These are phyloP conservation scores for Suhomyces guaymorum DNA, from an alignment of 1,139 yeast species.

Conservation along the genomic window DNA sequence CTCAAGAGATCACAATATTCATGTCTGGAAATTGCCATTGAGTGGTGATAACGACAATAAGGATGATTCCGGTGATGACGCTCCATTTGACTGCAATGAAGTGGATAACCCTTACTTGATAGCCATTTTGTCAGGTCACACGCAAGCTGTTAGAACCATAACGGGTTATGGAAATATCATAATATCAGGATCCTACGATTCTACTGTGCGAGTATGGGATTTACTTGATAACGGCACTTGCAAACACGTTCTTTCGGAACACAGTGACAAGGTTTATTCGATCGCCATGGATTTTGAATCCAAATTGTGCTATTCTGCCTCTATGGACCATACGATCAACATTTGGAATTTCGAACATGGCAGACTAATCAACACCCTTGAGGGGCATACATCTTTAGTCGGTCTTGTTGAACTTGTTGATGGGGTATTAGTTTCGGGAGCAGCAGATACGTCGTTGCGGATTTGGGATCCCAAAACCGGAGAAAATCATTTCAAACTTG, in stretches of 20 bases:
- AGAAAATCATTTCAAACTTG: slow-evolving; percentile 63
- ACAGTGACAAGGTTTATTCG: slow-evolving; percentile 82
- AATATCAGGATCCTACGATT: slow-evolving; percentile 89
- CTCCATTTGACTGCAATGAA: slow-evolving; percentile 35
- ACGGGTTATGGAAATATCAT: slow-evolving; percentile 83
- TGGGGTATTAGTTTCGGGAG: slow-evolving; percentile 86
- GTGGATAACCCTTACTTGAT: slow-evolving; percentile 68
- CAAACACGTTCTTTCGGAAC: slow-evolving; percentile 75
- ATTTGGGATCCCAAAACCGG: slow-evolving; percentile 92
- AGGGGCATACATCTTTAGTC: slow-evolving; percentile 87
- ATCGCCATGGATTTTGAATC: slow-evolving; percentile 78
- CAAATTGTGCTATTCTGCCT: slow-evolving; percentile 84
- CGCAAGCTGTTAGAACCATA: slow-evolving; percentile 84
- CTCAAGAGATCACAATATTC: slow-evolving; percentile 84
- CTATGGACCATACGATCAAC: slow-evolving; percentile 85
- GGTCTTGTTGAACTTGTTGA: slow-evolving; percentile 81
- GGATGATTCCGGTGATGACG: slow-evolving; percentile 19
- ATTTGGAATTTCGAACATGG: slow-evolving; percentile 90
- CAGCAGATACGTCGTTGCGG: slow-evolving; percentile 89
- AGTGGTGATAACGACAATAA: slow-evolving; percentile 40
- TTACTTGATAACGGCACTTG: slow-evolving; percentile 69
- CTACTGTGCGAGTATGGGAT: slow-evolving; percentile 92
- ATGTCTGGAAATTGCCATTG: slow-evolving; percentile 86
- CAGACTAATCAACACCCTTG: slow-evolving; percentile 60
- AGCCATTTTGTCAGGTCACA: slow-evolving; percentile 79